Evolutionary conservation across 495 filamentous ascomycete species (phyloP).

Genomic region (Lophiotrema nucula): DNA sequence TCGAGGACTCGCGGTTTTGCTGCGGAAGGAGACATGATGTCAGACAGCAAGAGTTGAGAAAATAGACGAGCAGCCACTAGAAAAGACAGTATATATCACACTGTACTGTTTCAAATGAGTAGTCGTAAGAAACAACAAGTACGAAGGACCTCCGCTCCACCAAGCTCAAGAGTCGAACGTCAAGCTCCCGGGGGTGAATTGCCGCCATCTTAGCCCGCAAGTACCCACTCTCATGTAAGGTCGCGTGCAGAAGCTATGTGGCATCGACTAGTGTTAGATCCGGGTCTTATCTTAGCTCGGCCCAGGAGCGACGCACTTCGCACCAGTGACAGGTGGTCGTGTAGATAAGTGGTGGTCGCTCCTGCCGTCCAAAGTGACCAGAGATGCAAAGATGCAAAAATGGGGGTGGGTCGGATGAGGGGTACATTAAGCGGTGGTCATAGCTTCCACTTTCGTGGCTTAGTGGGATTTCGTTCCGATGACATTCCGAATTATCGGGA

Average conservation of each 20-base stretch:
- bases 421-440: neutral
- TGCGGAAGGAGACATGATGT: constrained; percentile 12
- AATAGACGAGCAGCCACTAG: neutral
- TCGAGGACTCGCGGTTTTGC: constrained; percentile 10
- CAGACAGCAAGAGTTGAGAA: neutral
- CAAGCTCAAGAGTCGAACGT: neutral
- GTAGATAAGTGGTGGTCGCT: constrained; percentile 1
- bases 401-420: neutral
- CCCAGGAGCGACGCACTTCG: too few species aligned
- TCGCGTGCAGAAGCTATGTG: neutral
- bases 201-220: constrained; percentile 15
- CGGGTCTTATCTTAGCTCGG: too few species aligned
- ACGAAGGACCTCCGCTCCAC: too few species aligned
- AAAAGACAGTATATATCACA: neutral
- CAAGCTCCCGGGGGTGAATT: neutral
- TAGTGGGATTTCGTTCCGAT: too few species aligned
- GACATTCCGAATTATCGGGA: too few species aligned
- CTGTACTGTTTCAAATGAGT: too few species aligned
- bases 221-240: constrained; percentile 4
- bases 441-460: neutral
- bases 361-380: neutral
- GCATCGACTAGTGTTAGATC: too few species aligned
- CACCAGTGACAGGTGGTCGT: too few species aligned
- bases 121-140: too few species aligned
- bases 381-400: neutral